Conservation (phyloP, 2,329 filamentous ascomycete genomes). For the Sclerotinia borealis region DNA sequence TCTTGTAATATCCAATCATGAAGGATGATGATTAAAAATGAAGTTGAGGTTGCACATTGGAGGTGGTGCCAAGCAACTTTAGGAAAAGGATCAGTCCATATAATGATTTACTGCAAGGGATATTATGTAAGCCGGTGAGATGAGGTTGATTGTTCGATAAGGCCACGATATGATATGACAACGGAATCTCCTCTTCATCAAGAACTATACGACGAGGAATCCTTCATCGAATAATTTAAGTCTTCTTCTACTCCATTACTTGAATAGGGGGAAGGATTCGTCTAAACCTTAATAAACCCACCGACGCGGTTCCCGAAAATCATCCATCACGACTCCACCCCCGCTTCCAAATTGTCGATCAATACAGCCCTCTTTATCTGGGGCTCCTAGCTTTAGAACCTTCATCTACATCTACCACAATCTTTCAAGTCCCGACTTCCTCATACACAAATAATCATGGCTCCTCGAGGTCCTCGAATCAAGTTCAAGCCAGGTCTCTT, state of each 20-base stretch:
- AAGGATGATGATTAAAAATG: neutral
- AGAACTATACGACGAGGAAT: neutral
- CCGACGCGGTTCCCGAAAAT: neutral
- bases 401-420: neutral
- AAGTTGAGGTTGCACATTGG: neutral
- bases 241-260: neutral
- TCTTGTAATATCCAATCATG: conserved; percentile 6
- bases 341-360: neutral
- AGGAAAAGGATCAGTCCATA: neutral
- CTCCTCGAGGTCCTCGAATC: neutral
- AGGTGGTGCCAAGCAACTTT: conserved; percentile 5
- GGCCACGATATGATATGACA: neutral
- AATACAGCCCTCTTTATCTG: neutral
- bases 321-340: neutral
- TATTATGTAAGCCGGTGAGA: neutral
- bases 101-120: neutral
- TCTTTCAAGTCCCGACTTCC: neutral
- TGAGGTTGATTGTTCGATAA: neutral
- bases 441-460: neutral
- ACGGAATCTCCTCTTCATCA: neutral
- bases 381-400: neutral
- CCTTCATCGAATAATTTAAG: neutral
- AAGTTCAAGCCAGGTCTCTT: neutral
- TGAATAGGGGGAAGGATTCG: neutral
- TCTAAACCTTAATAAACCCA: neutral